Evolutionary conservation across 176 grass and related monocot species (phyloP).

Genomic region (Triticum urartu): DNA sequence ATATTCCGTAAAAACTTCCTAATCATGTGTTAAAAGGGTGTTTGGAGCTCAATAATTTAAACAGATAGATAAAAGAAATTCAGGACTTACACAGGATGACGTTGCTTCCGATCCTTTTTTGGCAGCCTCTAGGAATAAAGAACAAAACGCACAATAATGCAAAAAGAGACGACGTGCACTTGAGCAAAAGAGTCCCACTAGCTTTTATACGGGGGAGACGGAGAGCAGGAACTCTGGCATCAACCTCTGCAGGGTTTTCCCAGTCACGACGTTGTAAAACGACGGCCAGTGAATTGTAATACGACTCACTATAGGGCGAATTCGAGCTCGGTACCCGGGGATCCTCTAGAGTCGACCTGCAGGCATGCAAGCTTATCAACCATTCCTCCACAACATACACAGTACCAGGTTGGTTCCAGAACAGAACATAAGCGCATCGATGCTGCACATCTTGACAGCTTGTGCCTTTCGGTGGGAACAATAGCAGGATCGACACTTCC

Average conservation of each 20-base stretch:
- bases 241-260: constrained; percentile 58
- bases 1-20: background rate
- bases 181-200: background rate
- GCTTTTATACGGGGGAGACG: constrained; percentile 53
- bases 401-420: constrained; percentile 51
- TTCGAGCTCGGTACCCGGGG: too few species aligned
- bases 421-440: constrained; percentile 57
- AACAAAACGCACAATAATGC: background rate
- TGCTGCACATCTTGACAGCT: constrained; percentile 45
- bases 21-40: background rate
- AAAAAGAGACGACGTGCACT: background rate
- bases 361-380: constrained; percentile 47
- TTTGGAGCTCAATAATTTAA: background rate
- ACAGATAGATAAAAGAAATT: background rate
- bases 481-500: background rate
- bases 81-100: constrained; percentile 44
- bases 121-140: background rate
- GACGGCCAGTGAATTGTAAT: too few species aligned
- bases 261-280: too few species aligned
- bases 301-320: too few species aligned
- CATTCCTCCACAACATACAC: constrained; percentile 49
- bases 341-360: too few species aligned
- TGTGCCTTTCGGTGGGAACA: constrained; percentile 44
- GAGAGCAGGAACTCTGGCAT: constrained; percentile 62
- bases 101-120: constrained; percentile 60